phyloP scores from a whole-genome alignment of 106 monocot genomes.

The Posidonia australis region DNA sequence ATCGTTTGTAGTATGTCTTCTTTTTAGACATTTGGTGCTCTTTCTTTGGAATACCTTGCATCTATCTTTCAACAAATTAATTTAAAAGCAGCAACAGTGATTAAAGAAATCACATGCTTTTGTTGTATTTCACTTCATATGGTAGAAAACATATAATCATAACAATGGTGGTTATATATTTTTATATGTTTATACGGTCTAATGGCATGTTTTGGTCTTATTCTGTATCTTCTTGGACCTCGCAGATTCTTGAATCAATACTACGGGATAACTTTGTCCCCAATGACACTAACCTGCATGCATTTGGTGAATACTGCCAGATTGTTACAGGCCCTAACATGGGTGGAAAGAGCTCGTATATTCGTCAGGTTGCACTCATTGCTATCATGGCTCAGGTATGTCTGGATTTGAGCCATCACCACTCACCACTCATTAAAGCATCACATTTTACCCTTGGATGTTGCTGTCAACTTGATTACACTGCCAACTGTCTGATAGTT shows the following conservation, averaged over 20 bases:
- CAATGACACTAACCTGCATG: constrained; percentile 73
- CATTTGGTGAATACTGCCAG: constrained; percentile 64
- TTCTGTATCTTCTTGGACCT: background rate
- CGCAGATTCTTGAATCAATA: constrained; percentile 66
- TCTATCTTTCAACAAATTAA: too few relatives aligned
- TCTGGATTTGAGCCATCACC: background rate
- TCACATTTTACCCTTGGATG: background rate
- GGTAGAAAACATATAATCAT: too few relatives aligned
- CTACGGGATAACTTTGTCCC: constrained; percentile 86
- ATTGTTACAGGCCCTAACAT: constrained; percentile 98
- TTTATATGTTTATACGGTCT: background rate
- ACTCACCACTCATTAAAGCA: too few relatives aligned
- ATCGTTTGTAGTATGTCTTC: too few relatives aligned
- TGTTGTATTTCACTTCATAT: too few relatives aligned
- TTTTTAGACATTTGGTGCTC: too few relatives aligned
- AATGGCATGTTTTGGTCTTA: background rate
- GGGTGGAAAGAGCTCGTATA: constrained; percentile 99
- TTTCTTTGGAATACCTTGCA: too few relatives aligned
- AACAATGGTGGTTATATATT: too few relatives aligned
- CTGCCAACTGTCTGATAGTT: too few relatives aligned
- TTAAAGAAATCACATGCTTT: too few relatives aligned
- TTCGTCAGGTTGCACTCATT: constrained; percentile 95
- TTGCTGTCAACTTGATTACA: too few relatives aligned
- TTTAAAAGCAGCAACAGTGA: too few relatives aligned
- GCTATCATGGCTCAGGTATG: constrained; percentile 80